Conservation (phyloP, 2,329 filamentous ascomycete genomes). For the Botrytis byssoidea region DNA sequence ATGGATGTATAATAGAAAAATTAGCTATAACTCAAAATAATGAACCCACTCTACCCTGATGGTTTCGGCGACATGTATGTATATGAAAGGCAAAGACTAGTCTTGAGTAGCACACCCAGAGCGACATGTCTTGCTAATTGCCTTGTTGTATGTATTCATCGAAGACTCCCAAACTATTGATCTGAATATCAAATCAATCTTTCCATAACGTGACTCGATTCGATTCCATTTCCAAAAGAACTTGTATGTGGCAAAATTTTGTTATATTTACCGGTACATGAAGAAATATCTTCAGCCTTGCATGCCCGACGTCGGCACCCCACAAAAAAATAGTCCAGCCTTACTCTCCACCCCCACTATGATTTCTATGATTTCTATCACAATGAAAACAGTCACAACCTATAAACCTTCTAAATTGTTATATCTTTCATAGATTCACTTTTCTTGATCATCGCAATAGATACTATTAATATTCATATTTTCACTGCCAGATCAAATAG, state of each 20-base stretch:
- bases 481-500: neutral
- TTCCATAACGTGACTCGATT: neutral
- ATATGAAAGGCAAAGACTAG: neutral
- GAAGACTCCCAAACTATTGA: neutral
- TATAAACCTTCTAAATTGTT: neutral
- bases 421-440: neutral
- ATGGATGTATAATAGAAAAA: slow-evolving; percentile 16
- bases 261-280: neutral
- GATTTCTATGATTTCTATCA: slow-evolving; percentile 9
- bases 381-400: neutral
- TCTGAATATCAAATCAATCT: neutral
- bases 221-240: neutral
- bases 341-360: slow-evolving; percentile 8
- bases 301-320: slow-evolving; percentile 16
- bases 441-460: neutral
- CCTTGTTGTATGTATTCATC: neutral
- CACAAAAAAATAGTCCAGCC: slow-evolving; percentile 14
- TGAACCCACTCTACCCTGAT: slow-evolving; percentile 12
- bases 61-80: neutral
- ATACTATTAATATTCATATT: neutral
- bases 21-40: slow-evolving; percentile 1
- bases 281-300: slow-evolving; percentile 14
- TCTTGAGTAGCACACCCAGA: neutral
- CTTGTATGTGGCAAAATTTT: neutral
- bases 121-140: neutral